Evolutionary conservation across 371 early-diverging fungal species (phyloP), one percentile per base, ranked within the genome.

Genomic region (Gilbertella persicaria): DNA sequence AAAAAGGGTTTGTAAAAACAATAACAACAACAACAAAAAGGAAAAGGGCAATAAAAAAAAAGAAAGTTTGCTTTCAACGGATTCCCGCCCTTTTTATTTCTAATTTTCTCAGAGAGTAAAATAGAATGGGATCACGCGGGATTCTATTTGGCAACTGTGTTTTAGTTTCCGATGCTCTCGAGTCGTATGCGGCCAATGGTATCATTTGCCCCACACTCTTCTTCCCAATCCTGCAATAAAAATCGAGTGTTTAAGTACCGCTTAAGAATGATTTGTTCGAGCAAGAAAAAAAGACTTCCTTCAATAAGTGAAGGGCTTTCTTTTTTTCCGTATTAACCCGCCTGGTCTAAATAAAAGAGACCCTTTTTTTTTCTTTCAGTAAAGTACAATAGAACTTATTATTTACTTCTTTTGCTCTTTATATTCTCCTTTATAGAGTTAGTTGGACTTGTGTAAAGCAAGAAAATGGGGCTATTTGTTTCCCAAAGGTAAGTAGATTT

Each of bases 81-180:
- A 48, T 50, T 60, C 60, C 60, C 60, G 60, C 39, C 45, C 50
- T 54, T 53, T 54, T 60, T 49, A 48, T 53, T 58, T 38, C 3
- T 36, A 48, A 43, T 19, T 33, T 33, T 33, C 33, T 33, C 33
- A 20, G 37, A 28, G 45, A 37, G 35, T 25, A 59, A 53, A 49
- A 41, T 35, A 49, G 45, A 38, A 26, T 60, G 60, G 55, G 55
- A 60, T 45, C 50, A 54, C 55, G 45, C 53, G 50, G 53, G 43
- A 49, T 53, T 60, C 7, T 14, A 55, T 42, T 40, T 28, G 9
- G 10, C 23, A 9, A 19, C 21, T 35, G 3, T 29, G 43, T 29
- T 40, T 38, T 30, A 46, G 45, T 28, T 29, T 39, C 13, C 17
- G 21, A 5, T 9, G 41, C 23, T 12, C 23, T 28, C 13, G 23